Percentiles rank a stretch among this genome's conserved stretches.
These are phyloP conservation scores for Royoungia palumana DNA, from an alignment of 768 basidiomycete genomes.

Conservation along the genomic window DNA sequence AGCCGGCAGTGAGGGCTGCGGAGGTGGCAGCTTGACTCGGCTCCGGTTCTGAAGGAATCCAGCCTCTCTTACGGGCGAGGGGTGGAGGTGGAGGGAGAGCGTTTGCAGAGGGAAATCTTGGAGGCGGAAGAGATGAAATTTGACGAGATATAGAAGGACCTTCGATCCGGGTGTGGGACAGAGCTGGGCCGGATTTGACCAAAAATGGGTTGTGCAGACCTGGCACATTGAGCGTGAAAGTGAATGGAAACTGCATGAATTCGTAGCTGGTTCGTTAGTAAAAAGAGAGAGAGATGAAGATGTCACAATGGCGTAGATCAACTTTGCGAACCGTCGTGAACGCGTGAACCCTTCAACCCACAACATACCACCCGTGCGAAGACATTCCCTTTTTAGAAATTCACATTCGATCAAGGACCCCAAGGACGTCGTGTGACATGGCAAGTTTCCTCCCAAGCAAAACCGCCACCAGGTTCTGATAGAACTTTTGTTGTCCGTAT, in stretches of 20 bases:
- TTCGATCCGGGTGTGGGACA: constrained; percentile 23
- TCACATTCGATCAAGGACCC: too few species aligned
- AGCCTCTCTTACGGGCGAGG: constrained; percentile 61
- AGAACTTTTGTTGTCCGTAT: too few species aligned
- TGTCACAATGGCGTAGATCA: neutral
- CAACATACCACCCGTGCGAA: too few species aligned
- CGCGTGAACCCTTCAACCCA: too few species aligned
- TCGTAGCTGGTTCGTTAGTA: constrained; percentile 27
- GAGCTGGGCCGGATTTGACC: constrained; percentile 18
- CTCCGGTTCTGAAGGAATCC: constrained; percentile 63
- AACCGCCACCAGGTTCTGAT: too few species aligned
- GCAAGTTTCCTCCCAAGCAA: too few species aligned
- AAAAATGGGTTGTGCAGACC: constrained; percentile 67
- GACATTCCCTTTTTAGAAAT: too few species aligned
- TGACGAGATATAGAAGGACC: constrained; percentile 25
- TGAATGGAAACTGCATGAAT: constrained; percentile 62
- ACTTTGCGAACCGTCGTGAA: neutral
- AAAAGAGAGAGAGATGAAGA: neutral
- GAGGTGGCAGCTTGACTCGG: constrained; percentile 52
- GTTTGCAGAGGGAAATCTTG: constrained; percentile 11
- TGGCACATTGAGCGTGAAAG: constrained; percentile 64
- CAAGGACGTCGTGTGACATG: too few species aligned
- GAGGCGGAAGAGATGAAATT: constrained; percentile 14
- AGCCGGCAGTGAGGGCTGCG: constrained; percentile 55
- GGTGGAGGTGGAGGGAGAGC: constrained; percentile 36